Evolutionary conservation across 2,329 filamentous ascomycete genomes (phyloP).

Genomic region (Xylaria sp.): DNA sequence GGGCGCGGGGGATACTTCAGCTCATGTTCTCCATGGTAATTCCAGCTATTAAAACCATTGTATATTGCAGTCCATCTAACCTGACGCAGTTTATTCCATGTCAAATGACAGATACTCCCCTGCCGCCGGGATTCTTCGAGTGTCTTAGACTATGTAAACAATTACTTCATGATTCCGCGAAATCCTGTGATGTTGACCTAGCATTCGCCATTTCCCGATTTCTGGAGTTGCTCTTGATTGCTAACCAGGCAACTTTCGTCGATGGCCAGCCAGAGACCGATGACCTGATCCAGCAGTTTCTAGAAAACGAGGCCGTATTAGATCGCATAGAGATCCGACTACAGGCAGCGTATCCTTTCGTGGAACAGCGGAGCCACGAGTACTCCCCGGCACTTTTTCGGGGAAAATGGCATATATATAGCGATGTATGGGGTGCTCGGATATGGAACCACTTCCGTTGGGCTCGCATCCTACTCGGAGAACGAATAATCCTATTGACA

Average conservation of each 20-base stretch:
- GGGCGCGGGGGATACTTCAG: slow-evolving; percentile 64
- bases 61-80: slow-evolving; percentile 25
- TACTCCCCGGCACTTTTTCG: slow-evolving; percentile 60
- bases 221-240: slow-evolving; percentile 53
- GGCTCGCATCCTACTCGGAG: slow-evolving; percentile 64
- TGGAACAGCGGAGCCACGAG: slow-evolving; percentile 49
- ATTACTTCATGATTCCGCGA: slow-evolving; percentile 48
- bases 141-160: slow-evolving; percentile 55
- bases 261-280: slow-evolving; percentile 54
- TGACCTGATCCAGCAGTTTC: slow-evolving; percentile 53
- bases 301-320: slow-evolving; percentile 56
- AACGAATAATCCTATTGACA: slow-evolving; percentile 59
- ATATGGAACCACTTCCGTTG: slow-evolving; percentile 71
- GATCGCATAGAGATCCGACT: slow-evolving; percentile 54
- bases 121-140: slow-evolving; percentile 58
- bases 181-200: slow-evolving; percentile 56
- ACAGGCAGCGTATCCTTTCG: slow-evolving; percentile 53
- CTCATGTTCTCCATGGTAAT: slow-evolving; percentile 67
- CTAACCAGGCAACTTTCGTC: slow-evolving; percentile 50
- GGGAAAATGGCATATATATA: slow-evolving; percentile 66
- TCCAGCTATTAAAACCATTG: slow-evolving; percentile 1
- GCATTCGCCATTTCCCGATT: slow-evolving; percentile 55
- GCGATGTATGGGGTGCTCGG: slow-evolving; percentile 63
- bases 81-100: slow-evolving; percentile 58
- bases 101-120: slow-evolving; percentile 53